A percentile compares a stretch with the other conserved stretches of the same genome.
Evolutionary conservation across 2,329 filamentous ascomycete genomes (phyloP).

Genomic region (Pestalotiopsis sp.): DNA sequence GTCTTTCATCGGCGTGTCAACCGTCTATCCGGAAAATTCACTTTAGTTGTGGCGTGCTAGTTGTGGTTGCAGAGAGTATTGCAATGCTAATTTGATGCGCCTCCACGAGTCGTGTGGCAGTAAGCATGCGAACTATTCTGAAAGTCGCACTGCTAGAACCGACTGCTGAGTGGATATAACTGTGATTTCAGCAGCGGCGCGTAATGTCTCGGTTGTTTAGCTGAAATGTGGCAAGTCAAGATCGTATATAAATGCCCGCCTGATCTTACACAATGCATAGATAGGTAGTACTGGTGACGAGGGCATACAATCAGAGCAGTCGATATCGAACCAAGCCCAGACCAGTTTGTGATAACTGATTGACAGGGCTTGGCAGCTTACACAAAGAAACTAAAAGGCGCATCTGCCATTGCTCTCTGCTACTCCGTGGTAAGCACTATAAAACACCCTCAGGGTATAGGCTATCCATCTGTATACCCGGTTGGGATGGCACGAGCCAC

Average conservation of each 20-base stretch:
- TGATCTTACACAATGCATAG: background rate
- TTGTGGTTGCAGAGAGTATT: background rate
- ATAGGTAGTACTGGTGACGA: background rate
- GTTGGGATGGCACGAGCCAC: background rate
- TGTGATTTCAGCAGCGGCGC: background rate
- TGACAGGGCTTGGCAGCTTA: background rate
- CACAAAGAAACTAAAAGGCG: background rate
- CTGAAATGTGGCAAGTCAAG: slow-evolving; percentile 24
- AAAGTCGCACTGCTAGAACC: background rate
- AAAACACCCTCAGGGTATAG: background rate
- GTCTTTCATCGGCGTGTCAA: too few species aligned
- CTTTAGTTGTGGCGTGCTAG: too few species aligned
- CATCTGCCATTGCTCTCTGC: background rate
- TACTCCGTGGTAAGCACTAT: background rate
- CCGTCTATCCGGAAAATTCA: too few species aligned
- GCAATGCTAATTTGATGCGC: background rate
- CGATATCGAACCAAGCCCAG: background rate
- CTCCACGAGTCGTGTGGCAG: background rate
- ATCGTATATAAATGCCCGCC: background rate
- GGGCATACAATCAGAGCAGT: background rate
- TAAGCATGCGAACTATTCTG: background rate
- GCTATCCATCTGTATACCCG: background rate
- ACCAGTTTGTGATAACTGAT: background rate
- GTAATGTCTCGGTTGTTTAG: slow-evolving; percentile 26
- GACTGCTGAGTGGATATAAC: background rate